phyloP scores from a whole-genome alignment of 2,329 filamentous ascomycete genomes.

The Alternaria hordeiaustralica region DNA sequence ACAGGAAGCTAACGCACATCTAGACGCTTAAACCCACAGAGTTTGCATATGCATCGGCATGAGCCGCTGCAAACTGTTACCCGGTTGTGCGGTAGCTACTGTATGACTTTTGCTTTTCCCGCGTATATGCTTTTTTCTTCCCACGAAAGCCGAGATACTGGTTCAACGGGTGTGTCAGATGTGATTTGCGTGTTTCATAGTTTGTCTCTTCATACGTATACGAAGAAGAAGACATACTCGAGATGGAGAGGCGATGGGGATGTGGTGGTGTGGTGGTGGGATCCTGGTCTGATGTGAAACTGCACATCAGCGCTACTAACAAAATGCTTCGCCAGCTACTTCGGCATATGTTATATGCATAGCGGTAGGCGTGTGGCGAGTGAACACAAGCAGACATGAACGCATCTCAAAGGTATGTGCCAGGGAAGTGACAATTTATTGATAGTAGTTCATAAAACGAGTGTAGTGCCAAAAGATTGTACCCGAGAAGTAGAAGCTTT shows the following conservation, averaged over 20 bases:
- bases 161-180: not conserved
- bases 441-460: not conserved
- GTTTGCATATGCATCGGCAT: not conserved
- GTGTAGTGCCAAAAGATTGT: not conserved
- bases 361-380: not conserved
- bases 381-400: not conserved
- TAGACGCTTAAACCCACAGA: not conserved
- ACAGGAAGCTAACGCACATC: not conserved
- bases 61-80: not conserved
- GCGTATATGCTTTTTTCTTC: not conserved
- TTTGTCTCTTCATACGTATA: not conserved
- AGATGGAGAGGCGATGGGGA: not conserved
- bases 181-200: not conserved
- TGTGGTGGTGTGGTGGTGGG: not conserved
- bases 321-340: not conserved
- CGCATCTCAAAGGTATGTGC: not conserved
- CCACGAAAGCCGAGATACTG: not conserved
- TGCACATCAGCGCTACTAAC: not conserved
- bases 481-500: not conserved
- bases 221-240: not conserved
- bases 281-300: not conserved
- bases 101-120: not conserved
- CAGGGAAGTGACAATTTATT: not conserved
- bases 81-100: too few species aligned
- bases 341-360: rapidly evolving